Evolutionary conservation across 352 stramenopile species (phyloP).

Genomic region (Plasmopara muralis): DNA sequence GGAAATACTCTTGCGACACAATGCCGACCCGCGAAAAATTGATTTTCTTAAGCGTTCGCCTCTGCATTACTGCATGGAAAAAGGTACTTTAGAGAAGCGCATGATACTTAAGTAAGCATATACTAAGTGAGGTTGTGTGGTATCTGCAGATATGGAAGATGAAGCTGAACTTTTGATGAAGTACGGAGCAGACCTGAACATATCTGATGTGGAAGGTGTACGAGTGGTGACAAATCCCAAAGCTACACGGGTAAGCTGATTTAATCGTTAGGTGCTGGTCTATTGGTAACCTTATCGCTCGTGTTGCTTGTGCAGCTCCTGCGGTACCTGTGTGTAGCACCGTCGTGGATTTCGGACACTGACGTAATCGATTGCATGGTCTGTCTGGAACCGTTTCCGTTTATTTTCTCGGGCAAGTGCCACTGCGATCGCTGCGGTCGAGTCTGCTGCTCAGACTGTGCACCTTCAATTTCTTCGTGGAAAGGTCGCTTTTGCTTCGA

Average conservation of each 20-base stretch:
- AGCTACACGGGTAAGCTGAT: slow-evolving; percentile 45
- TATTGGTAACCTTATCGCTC: slow-evolving; percentile 1
- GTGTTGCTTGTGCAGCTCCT: slow-evolving; percentile 30
- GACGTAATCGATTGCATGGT: slow-evolving; percentile 65
- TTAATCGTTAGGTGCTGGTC: not conserved
- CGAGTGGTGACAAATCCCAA: slow-evolving; percentile 52
- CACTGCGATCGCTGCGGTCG: slow-evolving; percentile 69
- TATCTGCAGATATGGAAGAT: slow-evolving; percentile 46
- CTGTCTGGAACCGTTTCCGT: slow-evolving; percentile 59
- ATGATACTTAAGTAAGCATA: not conserved
- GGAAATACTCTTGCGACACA: slow-evolving; percentile 55
- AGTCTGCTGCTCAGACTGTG: slow-evolving; percentile 75
- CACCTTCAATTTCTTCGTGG: slow-evolving; percentile 56
- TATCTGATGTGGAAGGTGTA: slow-evolving; percentile 47
- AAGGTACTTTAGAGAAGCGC: slow-evolving; percentile 27
- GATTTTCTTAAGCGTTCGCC: slow-evolving; percentile 73
- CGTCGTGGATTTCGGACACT: slow-evolving; percentile 55
- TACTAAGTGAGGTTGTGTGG: slow-evolving; percentile 6
- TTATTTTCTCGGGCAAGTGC: slow-evolving; percentile 65
- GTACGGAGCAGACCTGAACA: slow-evolving; percentile 63
- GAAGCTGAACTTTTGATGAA: slow-evolving; percentile 54
- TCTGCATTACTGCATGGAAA: slow-evolving; percentile 70
- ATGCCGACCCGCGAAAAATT: slow-evolving; percentile 39
- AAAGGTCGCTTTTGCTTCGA: slow-evolving; percentile 72
- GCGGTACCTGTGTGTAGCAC: slow-evolving; percentile 45